These are phyloP conservation scores for Arthrobotrys sphaeroides DNA, from an alignment of 2,329 filamentous ascomycete species.

Conservation along the genomic window DNA sequence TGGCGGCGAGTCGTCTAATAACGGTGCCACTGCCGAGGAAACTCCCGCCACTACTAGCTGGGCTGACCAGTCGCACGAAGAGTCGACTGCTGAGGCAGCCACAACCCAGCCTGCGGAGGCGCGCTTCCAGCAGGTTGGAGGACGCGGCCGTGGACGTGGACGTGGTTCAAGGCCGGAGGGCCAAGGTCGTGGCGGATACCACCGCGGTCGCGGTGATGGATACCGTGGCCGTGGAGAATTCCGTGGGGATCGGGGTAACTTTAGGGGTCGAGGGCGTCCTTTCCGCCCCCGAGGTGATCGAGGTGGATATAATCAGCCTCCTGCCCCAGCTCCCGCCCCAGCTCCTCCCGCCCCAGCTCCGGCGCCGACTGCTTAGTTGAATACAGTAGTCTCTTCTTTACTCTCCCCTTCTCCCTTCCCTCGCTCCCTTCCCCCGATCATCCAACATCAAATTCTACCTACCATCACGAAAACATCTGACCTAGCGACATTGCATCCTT, in stretches of 20 bases:
- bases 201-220: slow-evolving; percentile 60
- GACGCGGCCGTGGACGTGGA: slow-evolving; percentile 61
- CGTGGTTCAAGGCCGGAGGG: slow-evolving; percentile 61
- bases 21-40: slow-evolving; percentile 46
- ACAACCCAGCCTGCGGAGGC: slow-evolving; percentile 41
- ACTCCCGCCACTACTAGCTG: slow-evolving; percentile 37
- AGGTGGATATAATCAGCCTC: slow-evolving; percentile 39
- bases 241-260: slow-evolving; percentile 46
- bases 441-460: neutral
- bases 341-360: slow-evolving; percentile 35
- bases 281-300: slow-evolving; percentile 57
- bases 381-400: neutral
- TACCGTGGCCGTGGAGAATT: slow-evolving; percentile 62
- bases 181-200: slow-evolving; percentile 57
- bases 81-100: slow-evolving; percentile 35
- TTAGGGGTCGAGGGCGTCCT: slow-evolving; percentile 60
- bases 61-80: slow-evolving; percentile 53
- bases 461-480: slow-evolving; percentile 11
- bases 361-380: slow-evolving; percentile 30
- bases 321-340: slow-evolving; percentile 14
- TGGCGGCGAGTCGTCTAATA: slow-evolving; percentile 52
- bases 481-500: slow-evolving; percentile 23
- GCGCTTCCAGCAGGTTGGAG: slow-evolving; percentile 55
- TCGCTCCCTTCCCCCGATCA: neutral
- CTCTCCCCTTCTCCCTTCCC: neutral